Base-by-base conservation (phyloP, 352 stramenopile species). In the Hyaloperonospora arabidopsidis region DNA sequence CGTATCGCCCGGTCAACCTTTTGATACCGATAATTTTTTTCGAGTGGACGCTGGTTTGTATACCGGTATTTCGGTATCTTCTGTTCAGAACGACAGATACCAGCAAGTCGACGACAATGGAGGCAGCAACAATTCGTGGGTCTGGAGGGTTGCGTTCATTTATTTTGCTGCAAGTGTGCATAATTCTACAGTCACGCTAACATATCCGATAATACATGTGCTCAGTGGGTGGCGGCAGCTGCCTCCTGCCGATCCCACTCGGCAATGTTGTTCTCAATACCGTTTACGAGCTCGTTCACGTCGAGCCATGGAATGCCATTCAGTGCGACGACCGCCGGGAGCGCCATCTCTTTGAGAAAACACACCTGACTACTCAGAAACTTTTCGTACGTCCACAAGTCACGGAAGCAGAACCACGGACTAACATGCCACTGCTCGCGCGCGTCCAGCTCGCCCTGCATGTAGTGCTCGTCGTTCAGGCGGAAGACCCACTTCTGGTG, bases 401-500 rank as follows among this genome's bases (percentile, higher is more conserved):
- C 62, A 12, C 76, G 74, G 40, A 76, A 85, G 53, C 64, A 86
- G 47, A 67, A 84, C 39, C 58, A 65, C 2, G 78, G 78, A 29
- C 72, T 80, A 38, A 79, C 68, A 0, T 59, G 17, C 17, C 52
- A 53, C 25, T 70, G 40, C 49, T 78, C 60, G 21, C 63, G 74
- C 21, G 61, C 52, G 49, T 91, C 81, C 34, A 87, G 47, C 47
- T 87, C 75, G 8, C 79, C 81, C 54, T 92, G 79, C 29, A 71
- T 59, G 49, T 84, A 89, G 46, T 78, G 65, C 67, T 92, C 81
- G 47, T 84, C 70, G 40, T 76, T 84, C 7, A 92, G 76, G 14
- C 77, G 74, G 36, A 68, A 60, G 13, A 92, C 81, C 81, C 81
- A 92, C 64, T 84, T 82, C 58, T 74, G 52, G 59, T 92, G 81